A percentile compares a stretch with the other conserved stretches of the same genome.
Evolutionary conservation across 495 filamentous ascomycete species (phyloP).

Genomic region (Neurospora sp.): DNA sequence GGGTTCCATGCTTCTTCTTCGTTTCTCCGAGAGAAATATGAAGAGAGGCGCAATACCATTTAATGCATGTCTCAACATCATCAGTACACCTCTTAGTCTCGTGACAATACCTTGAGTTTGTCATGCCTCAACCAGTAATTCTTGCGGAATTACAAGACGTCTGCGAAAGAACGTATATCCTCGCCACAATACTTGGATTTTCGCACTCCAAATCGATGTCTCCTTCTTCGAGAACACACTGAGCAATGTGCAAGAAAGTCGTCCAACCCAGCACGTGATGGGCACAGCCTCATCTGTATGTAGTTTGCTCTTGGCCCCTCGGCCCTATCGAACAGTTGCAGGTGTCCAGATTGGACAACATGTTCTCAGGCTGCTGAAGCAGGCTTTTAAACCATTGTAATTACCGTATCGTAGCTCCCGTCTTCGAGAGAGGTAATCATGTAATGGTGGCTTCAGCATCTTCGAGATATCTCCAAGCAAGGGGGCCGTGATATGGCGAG

Average conservation of each 20-base stretch:
- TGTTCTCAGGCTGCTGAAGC: not conserved
- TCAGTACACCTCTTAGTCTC: not conserved
- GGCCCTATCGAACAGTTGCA: not conserved
- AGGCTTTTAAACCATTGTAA: not conserved
- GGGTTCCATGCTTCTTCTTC: not conserved
- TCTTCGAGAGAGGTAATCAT: not conserved
- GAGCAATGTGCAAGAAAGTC: not conserved
- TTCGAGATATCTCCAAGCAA: not conserved
- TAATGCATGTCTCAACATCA: not conserved
- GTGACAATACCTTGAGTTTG: not conserved
- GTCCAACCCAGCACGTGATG: not conserved
- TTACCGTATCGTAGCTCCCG: not conserved
- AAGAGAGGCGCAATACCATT: not conserved
- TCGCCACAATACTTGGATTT: not conserved
- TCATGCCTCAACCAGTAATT: not conserved
- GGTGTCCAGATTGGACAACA: not conserved
- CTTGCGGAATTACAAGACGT: not conserved
- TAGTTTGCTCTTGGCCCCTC: not conserved
- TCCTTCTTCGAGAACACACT: not conserved
- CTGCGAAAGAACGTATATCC: not conserved
- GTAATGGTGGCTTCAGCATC: not conserved
- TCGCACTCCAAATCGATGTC: not conserved
- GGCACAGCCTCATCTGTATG: not conserved
- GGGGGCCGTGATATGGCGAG: not conserved
- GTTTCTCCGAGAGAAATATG: not conserved